Evolutionary conservation across 208 protist genomes (phyloP), one percentile per base, ranked within the genome.

Genomic region (Borovskyia barvae): DNA sequence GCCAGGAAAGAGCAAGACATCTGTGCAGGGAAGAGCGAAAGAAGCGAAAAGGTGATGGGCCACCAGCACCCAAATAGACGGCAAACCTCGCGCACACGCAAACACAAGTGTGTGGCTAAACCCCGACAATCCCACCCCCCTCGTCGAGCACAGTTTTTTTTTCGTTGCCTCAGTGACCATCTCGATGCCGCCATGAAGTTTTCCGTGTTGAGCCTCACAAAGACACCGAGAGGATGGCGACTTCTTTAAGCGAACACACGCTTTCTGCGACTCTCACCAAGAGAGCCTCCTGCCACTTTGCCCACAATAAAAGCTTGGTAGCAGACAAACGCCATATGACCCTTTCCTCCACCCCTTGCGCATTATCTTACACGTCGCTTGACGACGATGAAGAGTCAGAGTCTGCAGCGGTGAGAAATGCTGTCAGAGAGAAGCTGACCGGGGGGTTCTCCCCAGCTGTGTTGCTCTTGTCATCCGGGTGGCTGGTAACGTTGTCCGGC

Each of bases 401-500:
- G 30, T 57, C 39, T 0, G 35, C 5, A 2, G 24, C 26, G 14
- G 43, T 36, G 8, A 71, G 64, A 20, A 71, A 71, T 3, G 54
- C 64, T 1, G 46, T 20, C 9, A 71, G 55, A 5, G 64, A 63
- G 29, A 71, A 71, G 22, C 32, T 22, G 20, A 15, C 35, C 1
- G 46, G 3, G 3, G 0, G 4, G 17, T 28, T 8, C 2, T 6
- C 24, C 0, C 9, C 15, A n/a, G 1, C 57, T 17, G n/a, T 22
- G 19, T 20, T 32, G 20, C 9, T 11, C 4, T 11, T 25, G n/a
- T 26, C 35, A 26, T 22, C 19, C 9, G 19, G 11, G 2, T 8
- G 20, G 9, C 9, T 36, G 25, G 51, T 12, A 28, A 15, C 5
- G 2, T 33, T 2, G 1, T 11, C 11, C 15, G 36, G 30, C 41